Evolutionary conservation across 2,329 filamentous ascomycete genomes (phyloP).

Genomic region (Helotiales sp.): DNA sequence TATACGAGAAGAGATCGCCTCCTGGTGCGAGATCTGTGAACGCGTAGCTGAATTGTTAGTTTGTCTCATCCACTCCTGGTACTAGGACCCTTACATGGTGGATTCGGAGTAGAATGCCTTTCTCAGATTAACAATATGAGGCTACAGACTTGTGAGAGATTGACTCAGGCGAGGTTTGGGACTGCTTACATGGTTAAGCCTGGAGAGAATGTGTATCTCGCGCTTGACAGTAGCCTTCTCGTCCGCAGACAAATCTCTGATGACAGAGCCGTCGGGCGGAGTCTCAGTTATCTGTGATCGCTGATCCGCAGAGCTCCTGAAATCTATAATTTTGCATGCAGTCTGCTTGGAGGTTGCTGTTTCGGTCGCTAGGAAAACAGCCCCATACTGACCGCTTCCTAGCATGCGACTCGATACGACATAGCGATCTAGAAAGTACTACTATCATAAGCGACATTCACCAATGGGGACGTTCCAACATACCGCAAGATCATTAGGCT

Average conservation of each 20-base stretch:
- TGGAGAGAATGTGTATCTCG: constrained; percentile 58
- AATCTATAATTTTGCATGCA: constrained; percentile 70
- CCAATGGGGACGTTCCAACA: constrained; percentile 4
- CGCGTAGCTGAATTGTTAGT: constrained; percentile 50
- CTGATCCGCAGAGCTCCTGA: constrained; percentile 43
- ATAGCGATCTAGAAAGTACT: constrained; percentile 55
- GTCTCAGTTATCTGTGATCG: background rate
- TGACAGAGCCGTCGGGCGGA: constrained; percentile 3
- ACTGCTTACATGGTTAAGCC: constrained; percentile 57
- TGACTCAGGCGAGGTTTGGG: background rate
- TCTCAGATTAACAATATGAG: constrained; percentile 58
- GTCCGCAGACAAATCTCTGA: constrained; percentile 31
- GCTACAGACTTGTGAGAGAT: constrained; percentile 46
- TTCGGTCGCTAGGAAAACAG: constrained; percentile 60
- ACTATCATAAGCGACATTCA: constrained; percentile 6
- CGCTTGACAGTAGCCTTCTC: constrained; percentile 49
- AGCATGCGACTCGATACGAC: constrained; percentile 55
- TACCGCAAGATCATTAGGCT: constrained; percentile 47
- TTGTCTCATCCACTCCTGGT: background rate
- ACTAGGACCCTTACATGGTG: constrained; percentile 49
- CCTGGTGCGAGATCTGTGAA: constrained; percentile 63
- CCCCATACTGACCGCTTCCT: constrained; percentile 58
- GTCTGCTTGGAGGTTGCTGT: constrained; percentile 60
- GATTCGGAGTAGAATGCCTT: constrained; percentile 56
- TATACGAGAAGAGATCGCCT: constrained; percentile 43